Evolutionary conservation across 805 yeast species (phyloP).

Genomic region (Wickerhamia fluorescens): DNA sequence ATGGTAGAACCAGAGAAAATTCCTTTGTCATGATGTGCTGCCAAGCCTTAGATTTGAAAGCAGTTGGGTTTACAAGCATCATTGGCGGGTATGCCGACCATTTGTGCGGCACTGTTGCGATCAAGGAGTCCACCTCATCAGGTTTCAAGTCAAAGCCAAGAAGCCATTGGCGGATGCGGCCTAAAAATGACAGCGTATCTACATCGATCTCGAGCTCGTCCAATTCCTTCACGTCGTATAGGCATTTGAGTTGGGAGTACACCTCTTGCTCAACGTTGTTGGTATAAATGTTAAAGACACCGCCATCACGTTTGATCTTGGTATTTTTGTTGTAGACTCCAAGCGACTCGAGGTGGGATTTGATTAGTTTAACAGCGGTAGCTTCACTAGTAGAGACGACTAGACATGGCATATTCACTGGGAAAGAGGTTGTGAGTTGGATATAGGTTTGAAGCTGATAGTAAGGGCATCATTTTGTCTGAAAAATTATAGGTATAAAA

Average conservation of each 20-base stretch:
- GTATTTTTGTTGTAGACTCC: slow-evolving; percentile 10
- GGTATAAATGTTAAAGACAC: slow-evolving; percentile 9
- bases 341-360: slow-evolving; percentile 11
- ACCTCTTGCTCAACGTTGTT: slow-evolving; percentile 4
- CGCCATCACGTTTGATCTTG: slow-evolving; percentile 11
- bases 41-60: slow-evolving; percentile 40
- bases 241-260: not conserved
- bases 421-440: no score
- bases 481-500: no score
- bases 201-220: slow-evolving; percentile 1
- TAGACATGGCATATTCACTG: no score
- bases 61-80: slow-evolving; percentile 46
- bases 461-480: no score
- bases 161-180: no score
- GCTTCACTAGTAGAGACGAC: slow-evolving; percentile 7
- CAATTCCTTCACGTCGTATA: slow-evolving; percentile 2
- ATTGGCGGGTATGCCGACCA: slow-evolving; percentile 65
- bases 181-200: not conserved
- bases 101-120: slow-evolving; percentile 36
- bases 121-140: not conserved
- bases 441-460: no score
- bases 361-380: slow-evolving; percentile 12
- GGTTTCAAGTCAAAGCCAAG: no score
- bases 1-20: slow-evolving; percentile 7
- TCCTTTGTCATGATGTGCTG: slow-evolving; percentile 8